Percentiles rank a stretch among this genome's conserved stretches.
phyloP scores from a whole-genome alignment of 2,329 filamentous ascomycete genomes.

The Trichoderma endophyticum region DNA sequence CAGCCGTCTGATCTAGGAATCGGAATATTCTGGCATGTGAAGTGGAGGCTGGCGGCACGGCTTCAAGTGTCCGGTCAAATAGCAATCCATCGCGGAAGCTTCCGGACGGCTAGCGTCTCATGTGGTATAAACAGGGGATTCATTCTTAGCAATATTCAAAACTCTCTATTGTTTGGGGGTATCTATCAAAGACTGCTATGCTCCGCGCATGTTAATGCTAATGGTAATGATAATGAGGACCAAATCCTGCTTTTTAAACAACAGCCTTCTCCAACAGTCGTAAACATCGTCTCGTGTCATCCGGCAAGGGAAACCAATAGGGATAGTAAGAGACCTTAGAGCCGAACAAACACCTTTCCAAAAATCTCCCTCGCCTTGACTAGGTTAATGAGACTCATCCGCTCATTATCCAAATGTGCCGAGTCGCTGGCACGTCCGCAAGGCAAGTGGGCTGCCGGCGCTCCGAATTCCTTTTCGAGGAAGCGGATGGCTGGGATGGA shows the following conservation, averaged over 20 bases:
- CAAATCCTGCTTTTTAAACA: background rate
- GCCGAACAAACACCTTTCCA: slow-evolving; percentile 72
- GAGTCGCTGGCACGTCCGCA: slow-evolving; percentile 93
- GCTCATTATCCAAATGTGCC: slow-evolving; percentile 92
- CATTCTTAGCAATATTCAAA: background rate
- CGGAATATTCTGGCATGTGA: background rate
- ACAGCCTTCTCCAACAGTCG: background rate
- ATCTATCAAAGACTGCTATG: slow-evolving; percentile 11
- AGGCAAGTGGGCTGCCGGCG: slow-evolving; percentile 86
- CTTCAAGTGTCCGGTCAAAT: background rate
- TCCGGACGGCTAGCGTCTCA: background rate
- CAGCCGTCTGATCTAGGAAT: background rate
- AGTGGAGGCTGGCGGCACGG: slow-evolving; percentile 3
- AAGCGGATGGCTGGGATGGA: slow-evolving; percentile 94
- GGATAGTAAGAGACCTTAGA: slow-evolving; percentile 36
- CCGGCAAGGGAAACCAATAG: background rate
- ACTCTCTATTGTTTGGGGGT: background rate
- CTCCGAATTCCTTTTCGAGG: slow-evolving; percentile 87
- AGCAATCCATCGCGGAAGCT: background rate
- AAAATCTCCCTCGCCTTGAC: slow-evolving; percentile 93
- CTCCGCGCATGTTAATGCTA: background rate
- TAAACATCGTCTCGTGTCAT: background rate
- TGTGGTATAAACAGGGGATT: background rate
- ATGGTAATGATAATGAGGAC: background rate
- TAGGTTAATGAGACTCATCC: slow-evolving; percentile 82